A percentile compares a stretch with the other conserved stretches of the same genome.
These are phyloP conservation scores for Amauroascus verrucosus DNA, from an alignment of 2,329 filamentous ascomycete genomes.

Conservation along the genomic window DNA sequence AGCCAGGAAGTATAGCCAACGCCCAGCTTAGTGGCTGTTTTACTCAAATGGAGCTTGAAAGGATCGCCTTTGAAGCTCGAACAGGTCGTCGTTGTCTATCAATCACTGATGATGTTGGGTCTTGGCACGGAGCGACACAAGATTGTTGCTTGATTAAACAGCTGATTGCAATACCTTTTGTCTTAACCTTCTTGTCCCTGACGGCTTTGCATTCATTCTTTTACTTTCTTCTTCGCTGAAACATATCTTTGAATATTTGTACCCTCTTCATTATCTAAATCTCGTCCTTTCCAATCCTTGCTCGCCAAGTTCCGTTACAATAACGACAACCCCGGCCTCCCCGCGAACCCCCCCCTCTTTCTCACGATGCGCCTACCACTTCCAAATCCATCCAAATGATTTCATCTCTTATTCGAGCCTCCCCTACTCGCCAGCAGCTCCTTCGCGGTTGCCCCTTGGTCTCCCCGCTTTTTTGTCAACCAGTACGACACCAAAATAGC, in stretches of 20 bases:
- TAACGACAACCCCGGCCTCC: not conserved
- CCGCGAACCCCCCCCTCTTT: not conserved
- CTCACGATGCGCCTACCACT: conserved; percentile 2
- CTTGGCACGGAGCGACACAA: not conserved
- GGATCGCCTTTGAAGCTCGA: not conserved
- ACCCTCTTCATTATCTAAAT: not conserved
- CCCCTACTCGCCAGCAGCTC: conserved; percentile 2
- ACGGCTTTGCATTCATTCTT: not conserved
- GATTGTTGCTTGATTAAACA: not conserved
- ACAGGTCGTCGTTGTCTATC: not conserved
- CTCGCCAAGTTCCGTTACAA: not conserved
- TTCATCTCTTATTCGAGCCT: conserved; percentile 4
- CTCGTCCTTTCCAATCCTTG: not conserved
- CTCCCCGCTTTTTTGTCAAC: not conserved
- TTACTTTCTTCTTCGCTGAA: not conserved
- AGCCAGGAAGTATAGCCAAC: not conserved
- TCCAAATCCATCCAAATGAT: conserved; percentile 5
- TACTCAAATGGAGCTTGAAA: not conserved
- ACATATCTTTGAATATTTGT: not conserved
- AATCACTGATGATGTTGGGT: not conserved
- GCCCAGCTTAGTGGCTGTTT: not conserved
- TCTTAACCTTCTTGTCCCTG: not conserved
- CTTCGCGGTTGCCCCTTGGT: not conserved
- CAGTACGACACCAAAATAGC: conserved; percentile 2
- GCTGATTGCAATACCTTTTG: not conserved